Evolutionary conservation across 768 basidiomycete species (phyloP), one percentile per base, ranked within the genome.

Genomic region (Ramaria sp.): DNA sequence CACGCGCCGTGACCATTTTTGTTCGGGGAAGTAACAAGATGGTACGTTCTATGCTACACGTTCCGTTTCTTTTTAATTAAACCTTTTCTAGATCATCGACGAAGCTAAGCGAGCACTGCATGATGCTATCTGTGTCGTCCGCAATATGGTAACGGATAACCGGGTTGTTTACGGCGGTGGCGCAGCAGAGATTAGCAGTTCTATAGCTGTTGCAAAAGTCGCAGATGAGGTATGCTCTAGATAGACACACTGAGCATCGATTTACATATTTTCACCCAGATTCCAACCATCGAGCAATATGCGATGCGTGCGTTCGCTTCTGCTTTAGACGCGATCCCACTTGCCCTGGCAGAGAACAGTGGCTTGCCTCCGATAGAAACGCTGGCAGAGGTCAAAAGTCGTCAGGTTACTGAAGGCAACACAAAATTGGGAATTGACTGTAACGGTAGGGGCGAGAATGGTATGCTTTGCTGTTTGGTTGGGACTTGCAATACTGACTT

Each of bases 221-320:
- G 96, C 96, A 7, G 96, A 99, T 67, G 85, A 96, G 71, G 90
- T 88, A 45, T 18, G 71, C 62, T 24, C 18, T n/a, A 15, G 12
- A 32, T 25, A 9, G 13, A 24, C 20, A 24, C 18, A 45, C 13
- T 47, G 13, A 28, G 12, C 44, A 36, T 49, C 16, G 47, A 6
- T 38, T 20, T 16, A 24, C n/a, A 22, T 27, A 18, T 27, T 37
- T 50, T 50, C 28, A 47, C 25, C 12, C 58, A 93, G 89, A 95
- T 96, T 60, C 85, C 96, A 1, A 79, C 91, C 27, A 97, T 99
- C 63, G 96, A 99, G 70, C 96, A 99, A 74, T 99, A 99, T 64
- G 96, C 96, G 2, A 97, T 99, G 94, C 85, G 95, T 48, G 94
- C 96, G n/a, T 99, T 98, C 67, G 79, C 96, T 3, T 88, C 89